Conservation (phyloP, 495 filamentous ascomycete genomes). For the Aspergillus leporis region DNA sequence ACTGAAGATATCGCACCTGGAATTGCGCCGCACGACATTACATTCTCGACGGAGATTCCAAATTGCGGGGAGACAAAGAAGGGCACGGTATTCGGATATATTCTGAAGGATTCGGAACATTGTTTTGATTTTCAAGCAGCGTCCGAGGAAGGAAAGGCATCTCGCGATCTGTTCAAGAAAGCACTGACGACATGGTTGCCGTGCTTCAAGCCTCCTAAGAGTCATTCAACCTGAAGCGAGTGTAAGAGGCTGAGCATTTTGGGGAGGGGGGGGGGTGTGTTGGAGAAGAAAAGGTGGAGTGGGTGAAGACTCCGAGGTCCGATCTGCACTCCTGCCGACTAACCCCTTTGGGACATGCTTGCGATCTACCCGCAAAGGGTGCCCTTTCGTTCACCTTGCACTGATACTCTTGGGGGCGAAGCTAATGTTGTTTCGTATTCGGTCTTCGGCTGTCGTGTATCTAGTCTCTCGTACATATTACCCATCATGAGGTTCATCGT, state of each 20-base stretch:
- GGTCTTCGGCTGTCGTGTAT: neutral
- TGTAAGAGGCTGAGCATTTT: too few relatives aligned
- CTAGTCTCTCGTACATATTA: neutral
- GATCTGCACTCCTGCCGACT: constrained; percentile 5
- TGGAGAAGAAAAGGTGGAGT: neutral
- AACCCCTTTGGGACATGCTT: constrained; percentile 28
- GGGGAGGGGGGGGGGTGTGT: neutral
- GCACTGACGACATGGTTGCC: constrained; percentile 51
- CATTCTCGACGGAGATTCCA: constrained; percentile 43
- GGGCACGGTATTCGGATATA: constrained; percentile 51
- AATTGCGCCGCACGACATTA: constrained; percentile 39
- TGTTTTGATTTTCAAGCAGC: constrained; percentile 50
- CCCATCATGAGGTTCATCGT: neutral
- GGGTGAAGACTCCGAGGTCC: neutral
- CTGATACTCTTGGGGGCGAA: neutral
- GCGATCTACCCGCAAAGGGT: constrained; percentile 19
- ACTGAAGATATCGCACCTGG: constrained; percentile 43
- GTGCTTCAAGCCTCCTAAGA: constrained; percentile 34
- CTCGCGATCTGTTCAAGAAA: constrained; percentile 35
- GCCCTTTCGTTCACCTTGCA: too few relatives aligned
- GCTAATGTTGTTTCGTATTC: neutral
- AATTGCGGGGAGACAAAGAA: constrained; percentile 42
- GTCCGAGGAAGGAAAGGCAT: constrained; percentile 30
- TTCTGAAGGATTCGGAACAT: constrained; percentile 50
- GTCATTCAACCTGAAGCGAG: too few relatives aligned